phyloP scores from a whole-genome alignment of 495 filamentous ascomycete genomes.

The Aspergillus bertholletiae region DNA sequence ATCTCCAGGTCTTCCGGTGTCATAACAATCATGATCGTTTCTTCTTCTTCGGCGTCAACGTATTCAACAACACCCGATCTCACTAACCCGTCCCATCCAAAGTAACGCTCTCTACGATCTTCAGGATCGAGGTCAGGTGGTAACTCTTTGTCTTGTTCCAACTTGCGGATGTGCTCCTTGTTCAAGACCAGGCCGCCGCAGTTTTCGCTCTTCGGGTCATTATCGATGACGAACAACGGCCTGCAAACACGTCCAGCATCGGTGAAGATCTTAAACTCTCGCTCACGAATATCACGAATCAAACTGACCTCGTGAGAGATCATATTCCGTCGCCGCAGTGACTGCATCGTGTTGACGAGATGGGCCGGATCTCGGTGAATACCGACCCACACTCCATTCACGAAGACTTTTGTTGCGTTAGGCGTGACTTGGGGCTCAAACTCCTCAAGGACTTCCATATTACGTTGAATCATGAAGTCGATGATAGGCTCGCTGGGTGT shows the following conservation, averaged over 20 bases:
- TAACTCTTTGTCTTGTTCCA: constrained; percentile 67
- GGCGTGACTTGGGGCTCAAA: constrained; percentile 87
- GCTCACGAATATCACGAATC: constrained; percentile 89
- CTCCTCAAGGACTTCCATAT: constrained; percentile 95
- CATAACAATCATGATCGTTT: constrained; percentile 99
- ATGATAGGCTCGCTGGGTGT: constrained; percentile 84
- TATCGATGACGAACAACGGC: constrained; percentile 87
- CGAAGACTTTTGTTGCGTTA: constrained; percentile 94
- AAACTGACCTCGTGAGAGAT: constrained; percentile 89
- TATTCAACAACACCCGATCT: constrained; percentile 84
- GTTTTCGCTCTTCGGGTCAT: constrained; percentile 62
- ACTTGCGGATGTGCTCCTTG: constrained; percentile 68
- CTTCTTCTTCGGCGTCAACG: constrained; percentile 96
- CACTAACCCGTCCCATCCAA: constrained; percentile 84
- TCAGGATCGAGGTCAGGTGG: constrained; percentile 52
- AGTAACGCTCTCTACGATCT: constrained; percentile 59
- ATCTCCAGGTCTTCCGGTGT: constrained; percentile 89
- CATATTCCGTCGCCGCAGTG: constrained; percentile 70
- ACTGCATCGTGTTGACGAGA: constrained; percentile 71
- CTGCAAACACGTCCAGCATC: constrained; percentile 93
- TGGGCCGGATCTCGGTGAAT: constrained; percentile 74
- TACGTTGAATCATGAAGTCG: constrained; percentile 88
- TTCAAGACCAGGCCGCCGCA: constrained; percentile 76
- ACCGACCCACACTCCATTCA: constrained; percentile 98
- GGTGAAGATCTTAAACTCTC: constrained; percentile 98